Evolutionary conservation across 805 yeast genomes (phyloP).

Genomic region (Tetrapisispora arboricola): DNA sequence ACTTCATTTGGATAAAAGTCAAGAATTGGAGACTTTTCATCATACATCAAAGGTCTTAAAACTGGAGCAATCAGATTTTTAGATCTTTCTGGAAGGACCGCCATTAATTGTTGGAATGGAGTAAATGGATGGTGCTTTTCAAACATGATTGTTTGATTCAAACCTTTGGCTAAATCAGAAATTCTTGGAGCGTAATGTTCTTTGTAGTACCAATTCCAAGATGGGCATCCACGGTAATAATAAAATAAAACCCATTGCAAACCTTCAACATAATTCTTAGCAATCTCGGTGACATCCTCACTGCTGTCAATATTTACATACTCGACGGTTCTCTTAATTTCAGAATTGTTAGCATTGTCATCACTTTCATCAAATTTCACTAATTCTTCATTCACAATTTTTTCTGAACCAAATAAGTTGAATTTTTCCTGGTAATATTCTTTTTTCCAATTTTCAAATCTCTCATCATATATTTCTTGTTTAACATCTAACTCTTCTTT

Average conservation of each 20-base stretch:
- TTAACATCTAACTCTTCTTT: slow-evolving; percentile 39
- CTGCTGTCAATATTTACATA: slow-evolving; percentile 35
- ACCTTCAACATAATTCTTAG: slow-evolving; percentile 84
- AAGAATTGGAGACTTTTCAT: slow-evolving; percentile 71
- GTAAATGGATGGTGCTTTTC: slow-evolving; percentile 68
- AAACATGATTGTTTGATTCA: slow-evolving; percentile 53
- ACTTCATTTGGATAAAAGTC: slow-evolving; percentile 89
- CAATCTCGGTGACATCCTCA: slow-evolving; percentile 48
- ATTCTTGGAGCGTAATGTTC: slow-evolving; percentile 93
- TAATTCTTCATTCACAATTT: not conserved
- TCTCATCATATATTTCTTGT: slow-evolving; percentile 57
- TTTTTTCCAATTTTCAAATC: slow-evolving; percentile 76
- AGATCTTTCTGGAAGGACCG: slow-evolving; percentile 92
- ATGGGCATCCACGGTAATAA: slow-evolving; percentile 81
- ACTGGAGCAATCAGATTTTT: slow-evolving; percentile 64
- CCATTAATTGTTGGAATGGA: slow-evolving; percentile 96
- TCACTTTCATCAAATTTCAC: slow-evolving; percentile 1
- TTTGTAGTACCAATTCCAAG: slow-evolving; percentile 92
- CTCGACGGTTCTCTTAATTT: slow-evolving; percentile 1
- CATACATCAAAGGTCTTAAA: slow-evolving; percentile 77
- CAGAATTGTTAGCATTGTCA: not conserved
- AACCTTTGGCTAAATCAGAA: slow-evolving; percentile 70
- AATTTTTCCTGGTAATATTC: slow-evolving; percentile 77
- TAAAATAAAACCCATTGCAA: slow-evolving; percentile 93
- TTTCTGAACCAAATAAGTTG: slow-evolving; percentile 40